Evolutionary conservation across 108 stramenopile genomes (phyloP).

Genomic region (Pseudonitzschia multistriata): DNA sequence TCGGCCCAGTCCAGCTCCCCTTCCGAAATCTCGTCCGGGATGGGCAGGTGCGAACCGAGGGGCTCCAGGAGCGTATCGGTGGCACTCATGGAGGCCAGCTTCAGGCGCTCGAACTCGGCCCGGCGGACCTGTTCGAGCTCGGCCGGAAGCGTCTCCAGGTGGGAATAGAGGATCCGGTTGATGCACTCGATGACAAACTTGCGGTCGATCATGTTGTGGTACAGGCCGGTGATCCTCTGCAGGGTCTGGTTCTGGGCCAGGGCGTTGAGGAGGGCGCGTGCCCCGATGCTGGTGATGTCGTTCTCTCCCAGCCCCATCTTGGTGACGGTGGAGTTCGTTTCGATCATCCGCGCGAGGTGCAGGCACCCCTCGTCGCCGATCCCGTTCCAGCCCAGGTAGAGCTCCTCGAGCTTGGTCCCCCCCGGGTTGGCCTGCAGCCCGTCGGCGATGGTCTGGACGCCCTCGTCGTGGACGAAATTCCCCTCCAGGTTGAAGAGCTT

Average conservation of each 20-base stretch:
- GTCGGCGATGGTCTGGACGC: conserved; percentile 34
- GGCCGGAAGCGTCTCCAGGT: conserved; percentile 15
- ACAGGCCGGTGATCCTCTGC: conserved; percentile 36
- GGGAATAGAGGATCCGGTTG: conserved; percentile 29
- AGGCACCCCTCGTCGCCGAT: conserved; percentile 39
- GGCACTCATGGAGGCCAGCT: conserved; percentile 23
- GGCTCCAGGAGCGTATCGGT: conserved; percentile 35
- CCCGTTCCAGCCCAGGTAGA: conserved; percentile 42
- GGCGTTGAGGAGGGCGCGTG: conserved; percentile 25
- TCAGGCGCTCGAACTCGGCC: neutral
- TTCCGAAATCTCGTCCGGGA: conserved; percentile 31
- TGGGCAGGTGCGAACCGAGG: conserved; percentile 11
- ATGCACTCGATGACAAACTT: conserved; percentile 42
- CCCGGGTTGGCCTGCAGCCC: conserved; percentile 12
- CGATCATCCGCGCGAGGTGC: conserved; percentile 28
- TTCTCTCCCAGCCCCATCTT: conserved; percentile 39
- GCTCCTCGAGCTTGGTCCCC: conserved; percentile 11
- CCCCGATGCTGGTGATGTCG: conserved; percentile 40
- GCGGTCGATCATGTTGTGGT: conserved; percentile 43
- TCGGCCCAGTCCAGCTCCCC: conserved; percentile 38
- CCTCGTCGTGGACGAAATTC: conserved; percentile 44
- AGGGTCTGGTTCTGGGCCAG: conserved; percentile 26
- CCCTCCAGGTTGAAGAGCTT: conserved; percentile 32
- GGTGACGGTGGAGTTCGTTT: conserved; percentile 24
- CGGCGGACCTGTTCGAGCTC: neutral